Base-by-base conservation (phyloP, 148 eudicot genomes). In the Fagopyrum esculentum region DNA sequence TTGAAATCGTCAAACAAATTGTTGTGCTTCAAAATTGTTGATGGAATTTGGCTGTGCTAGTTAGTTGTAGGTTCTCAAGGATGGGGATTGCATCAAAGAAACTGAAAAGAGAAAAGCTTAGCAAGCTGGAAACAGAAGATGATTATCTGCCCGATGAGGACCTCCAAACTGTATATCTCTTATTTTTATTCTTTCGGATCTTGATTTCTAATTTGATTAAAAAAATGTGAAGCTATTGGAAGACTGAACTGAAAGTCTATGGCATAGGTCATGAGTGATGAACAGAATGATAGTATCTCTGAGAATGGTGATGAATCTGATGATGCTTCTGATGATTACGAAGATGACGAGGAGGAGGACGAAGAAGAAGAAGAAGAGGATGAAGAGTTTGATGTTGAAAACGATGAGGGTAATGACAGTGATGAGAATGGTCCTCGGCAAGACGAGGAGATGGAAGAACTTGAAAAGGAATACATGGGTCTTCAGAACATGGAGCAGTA, bases 381-480 rank as follows among this genome's bases (percentile, higher is more conserved):
- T 29, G 73, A 75, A 0, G 84, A 70, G 0, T 73, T 60, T 30
- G 82, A 80, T 1, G 82, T 78, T n/a, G 79, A 57, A 5, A 77
- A 71, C 8, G 83, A 35, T 1, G 76, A 54, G 10, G 47, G 5
- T 40, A 74, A 26, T 51, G 79, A 68, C 30, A 66, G 44, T 57
- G 61, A 6, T 8, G 56, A 60, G 44, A 79, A 69, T 48, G 80
- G 45, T 54, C 73, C 26, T 6, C 76, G 30, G 12, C 83, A 86
- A 71, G 86, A 81, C 69, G 89, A 81, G 43, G 97, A 90, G 81
- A 78, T 94, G 86, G 87, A 91, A 77, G 92, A 91, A 68, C 93
- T 94, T 17, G 93, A 94, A 78, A 90, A 89, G 79, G 96, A 91
- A 77, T 84, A 84, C 46, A 80, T 69, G 69, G 85, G 84, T 71